phyloP scores from a whole-genome alignment of 2,329 filamentous ascomycete genomes.

The Claviceps sp. region DNA sequence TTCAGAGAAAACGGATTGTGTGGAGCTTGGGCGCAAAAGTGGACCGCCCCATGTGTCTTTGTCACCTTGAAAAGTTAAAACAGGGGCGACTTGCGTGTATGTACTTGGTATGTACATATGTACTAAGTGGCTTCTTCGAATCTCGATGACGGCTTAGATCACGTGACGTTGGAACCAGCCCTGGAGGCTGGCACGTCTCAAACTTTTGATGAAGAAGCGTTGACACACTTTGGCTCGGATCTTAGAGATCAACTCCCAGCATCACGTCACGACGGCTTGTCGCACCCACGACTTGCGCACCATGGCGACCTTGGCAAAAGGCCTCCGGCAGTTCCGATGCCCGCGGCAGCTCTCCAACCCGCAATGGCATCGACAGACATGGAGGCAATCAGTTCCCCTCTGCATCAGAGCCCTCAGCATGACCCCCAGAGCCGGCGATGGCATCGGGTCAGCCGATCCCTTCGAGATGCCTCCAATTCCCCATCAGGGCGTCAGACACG shows the following conservation, averaged over 20 bases:
- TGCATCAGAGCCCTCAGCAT: slow-evolving; percentile 13
- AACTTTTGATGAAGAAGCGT: background rate
- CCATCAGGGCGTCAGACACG: slow-evolving; percentile 29
- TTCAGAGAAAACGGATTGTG: background rate
- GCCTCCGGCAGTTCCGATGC: slow-evolving; percentile 24
- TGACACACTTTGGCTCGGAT: no score
- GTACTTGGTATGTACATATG: no score
- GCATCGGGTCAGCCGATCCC: background rate
- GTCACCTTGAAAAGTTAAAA: no score
- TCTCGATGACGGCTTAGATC: background rate
- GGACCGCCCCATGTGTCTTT: no score
- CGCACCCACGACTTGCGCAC: background rate
- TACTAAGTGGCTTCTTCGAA: no score
- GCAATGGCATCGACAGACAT: slow-evolving; percentile 17
- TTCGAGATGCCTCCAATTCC: slow-evolving; percentile 11
- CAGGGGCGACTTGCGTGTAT: no score
- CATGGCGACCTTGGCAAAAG: slow-evolving; percentile 23
- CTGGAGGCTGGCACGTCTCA: background rate
- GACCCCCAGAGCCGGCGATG: slow-evolving; percentile 11
- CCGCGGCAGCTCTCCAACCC: slow-evolving; percentile 16
- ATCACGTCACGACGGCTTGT: background rate
- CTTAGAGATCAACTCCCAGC: background rate
- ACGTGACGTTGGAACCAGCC: slow-evolving; percentile 9
- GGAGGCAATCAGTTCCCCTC: slow-evolving; percentile 13
- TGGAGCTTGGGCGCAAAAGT: slow-evolving; percentile 8